These are phyloP conservation scores for Podospora anserina DNA, from an alignment of 495 filamentous ascomycete genomes.

Conservation along the genomic window DNA sequence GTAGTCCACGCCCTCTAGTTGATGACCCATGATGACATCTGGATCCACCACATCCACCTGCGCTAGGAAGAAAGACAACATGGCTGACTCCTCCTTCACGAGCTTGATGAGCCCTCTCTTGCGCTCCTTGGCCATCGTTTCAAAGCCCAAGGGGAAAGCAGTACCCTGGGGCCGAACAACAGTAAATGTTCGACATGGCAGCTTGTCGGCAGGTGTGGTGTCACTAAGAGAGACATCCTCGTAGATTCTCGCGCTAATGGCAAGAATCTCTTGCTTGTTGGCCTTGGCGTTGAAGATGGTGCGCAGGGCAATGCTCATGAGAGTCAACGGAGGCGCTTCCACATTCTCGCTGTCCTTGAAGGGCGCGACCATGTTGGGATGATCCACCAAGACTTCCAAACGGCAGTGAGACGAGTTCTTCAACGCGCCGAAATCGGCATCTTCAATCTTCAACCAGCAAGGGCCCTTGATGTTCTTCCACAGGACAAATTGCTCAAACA, in stretches of 20 bases:
- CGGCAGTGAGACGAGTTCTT: slow-evolving; percentile 97
- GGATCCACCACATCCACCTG: slow-evolving; percentile 84
- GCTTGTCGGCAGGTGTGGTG: slow-evolving; percentile 79
- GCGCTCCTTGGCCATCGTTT: slow-evolving; percentile 56
- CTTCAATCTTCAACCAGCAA: slow-evolving; percentile 89
- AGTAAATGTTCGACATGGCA: slow-evolving; percentile 88
- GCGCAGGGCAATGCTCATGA: slow-evolving; percentile 90
- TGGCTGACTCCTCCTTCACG: slow-evolving; percentile 74
- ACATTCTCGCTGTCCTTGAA: slow-evolving; percentile 71
- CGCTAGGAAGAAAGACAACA: slow-evolving; percentile 83
- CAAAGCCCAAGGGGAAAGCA: slow-evolving; percentile 81
- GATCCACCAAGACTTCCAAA: slow-evolving; percentile 76
- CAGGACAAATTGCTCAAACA: slow-evolving; percentile 97
- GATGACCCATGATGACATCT: slow-evolving; percentile 92
- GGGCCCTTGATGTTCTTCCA: slow-evolving; percentile 99
- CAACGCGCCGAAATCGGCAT: slow-evolving; percentile 75
- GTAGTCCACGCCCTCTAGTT: slow-evolving; percentile 94
- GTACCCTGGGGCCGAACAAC: slow-evolving; percentile 76
- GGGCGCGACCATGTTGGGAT: slow-evolving; percentile 67
- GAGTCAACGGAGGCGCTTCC: slow-evolving; percentile 79
- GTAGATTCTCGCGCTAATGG: slow-evolving; percentile 87
- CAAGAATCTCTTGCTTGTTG: slow-evolving; percentile 93
- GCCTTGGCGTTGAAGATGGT: slow-evolving; percentile 86
- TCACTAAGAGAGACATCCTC: slow-evolving; percentile 84
- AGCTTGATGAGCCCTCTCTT: slow-evolving; percentile 72